These are phyloP conservation scores for Platanthera zijinensis DNA, from an alignment of 106 monocot species.

Conservation along the genomic window DNA sequence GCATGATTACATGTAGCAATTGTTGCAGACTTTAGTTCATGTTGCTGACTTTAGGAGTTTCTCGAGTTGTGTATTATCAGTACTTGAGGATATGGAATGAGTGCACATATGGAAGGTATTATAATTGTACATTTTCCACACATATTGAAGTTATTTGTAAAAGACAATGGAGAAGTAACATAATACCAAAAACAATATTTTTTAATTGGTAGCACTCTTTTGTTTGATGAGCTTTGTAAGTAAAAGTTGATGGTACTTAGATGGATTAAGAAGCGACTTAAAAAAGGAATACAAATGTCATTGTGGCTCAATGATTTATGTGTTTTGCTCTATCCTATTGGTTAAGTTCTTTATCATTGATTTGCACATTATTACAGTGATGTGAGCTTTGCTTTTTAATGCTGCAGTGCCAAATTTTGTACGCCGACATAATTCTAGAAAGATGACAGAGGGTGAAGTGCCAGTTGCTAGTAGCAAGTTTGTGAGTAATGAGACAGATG, in stretches of 20 bases:
- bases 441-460: not conserved
- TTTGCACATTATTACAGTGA: not conserved
- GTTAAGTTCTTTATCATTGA: not conserved
- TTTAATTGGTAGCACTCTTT: not conserved
- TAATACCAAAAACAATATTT: not conserved
- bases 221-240: constrained; percentile 2
- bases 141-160: not conserved
- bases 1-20: not conserved
- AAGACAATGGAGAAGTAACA: not conserved
- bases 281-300: not conserved
- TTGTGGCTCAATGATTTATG: not conserved
- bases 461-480: not conserved
- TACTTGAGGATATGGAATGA: too few species aligned
- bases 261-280: not conserved
- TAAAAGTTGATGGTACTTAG: not conserved
- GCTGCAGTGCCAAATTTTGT: constrained; percentile 10
- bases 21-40: too few species aligned
- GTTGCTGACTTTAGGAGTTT: too few species aligned
- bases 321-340: not conserved
- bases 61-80: too few species aligned
- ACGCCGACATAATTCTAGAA: not conserved
- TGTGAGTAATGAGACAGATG: constrained; percentile 11
- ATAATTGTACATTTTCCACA: not conserved
- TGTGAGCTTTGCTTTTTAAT: not conserved
- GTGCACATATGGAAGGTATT: not conserved